Evolutionary conservation across 2,329 filamentous ascomycete species (phyloP), one percentile per base, ranked within the genome.

Genomic region (Cordyceps farinosa): DNA sequence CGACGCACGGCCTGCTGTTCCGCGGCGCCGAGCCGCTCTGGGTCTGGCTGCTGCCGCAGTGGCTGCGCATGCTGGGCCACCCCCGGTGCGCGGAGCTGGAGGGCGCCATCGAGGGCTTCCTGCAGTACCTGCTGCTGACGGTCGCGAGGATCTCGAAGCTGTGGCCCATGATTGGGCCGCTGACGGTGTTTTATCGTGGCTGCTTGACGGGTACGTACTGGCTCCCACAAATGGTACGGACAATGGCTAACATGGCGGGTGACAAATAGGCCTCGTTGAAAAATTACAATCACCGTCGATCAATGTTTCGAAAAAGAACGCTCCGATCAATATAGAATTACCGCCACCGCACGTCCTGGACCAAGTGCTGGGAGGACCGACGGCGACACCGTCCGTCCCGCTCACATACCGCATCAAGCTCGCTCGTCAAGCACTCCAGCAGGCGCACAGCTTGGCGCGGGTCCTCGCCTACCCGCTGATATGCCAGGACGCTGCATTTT

Each of bases 11-110:
- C 3, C 79, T 81, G 52, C 72, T 86, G 61, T 81, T 81, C 57
- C 78, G 84, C 47, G 84, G 87, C 17, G 75, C 76, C 45, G 86
- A 88, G 65, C 82, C 90, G 5, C 78, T 89, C 48, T 90, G 88
- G 82, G 72, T 84, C 45, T 90, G 87, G 87, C 79, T 84, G 67
- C 82, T 85, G 66, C 88, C 82, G 54, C 84, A 80, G 71, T 76
- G 85, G 50, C 80, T 86, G 67, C 81, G 75, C 64, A 75, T 89
- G 67, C 76, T 89, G 32, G 86, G 85, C 1, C 82, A 83, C 70
- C 71, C 68, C 17, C 73, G 77, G 48, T 85, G 79, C 64, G 68
- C 79, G 40, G 77, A 78, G 17, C 71, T 88, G 13, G 76, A 77
- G 10, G 73, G 77, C 22, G 79, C 80, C 11, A 81, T 88, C n/a